Conservation (phyloP, 768 basidiomycete species). For the Pulveroboletus sp. region DNA sequence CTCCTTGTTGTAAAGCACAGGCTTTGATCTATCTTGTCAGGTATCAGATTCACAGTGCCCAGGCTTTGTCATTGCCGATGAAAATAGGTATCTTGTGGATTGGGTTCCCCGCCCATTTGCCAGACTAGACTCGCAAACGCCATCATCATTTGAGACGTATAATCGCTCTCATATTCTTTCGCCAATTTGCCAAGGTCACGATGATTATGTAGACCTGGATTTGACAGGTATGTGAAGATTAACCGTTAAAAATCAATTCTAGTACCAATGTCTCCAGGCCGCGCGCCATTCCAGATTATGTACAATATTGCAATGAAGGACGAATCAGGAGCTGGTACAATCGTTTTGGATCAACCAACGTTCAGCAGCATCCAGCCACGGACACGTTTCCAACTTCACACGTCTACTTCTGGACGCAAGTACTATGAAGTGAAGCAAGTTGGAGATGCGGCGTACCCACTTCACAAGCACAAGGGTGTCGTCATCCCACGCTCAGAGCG, state of each 20-base stretch:
- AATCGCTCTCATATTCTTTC: constrained; percentile 76
- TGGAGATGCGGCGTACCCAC: constrained; percentile 81
- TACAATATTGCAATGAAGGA: constrained; percentile 78
- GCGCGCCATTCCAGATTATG: constrained; percentile 91
- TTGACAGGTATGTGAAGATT: constrained; percentile 54
- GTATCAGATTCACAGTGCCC: constrained; percentile 85
- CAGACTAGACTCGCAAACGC: constrained; percentile 56
- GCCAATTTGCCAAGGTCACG: constrained; percentile 79
- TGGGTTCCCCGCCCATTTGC: constrained; percentile 82
- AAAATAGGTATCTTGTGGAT: constrained; percentile 65
- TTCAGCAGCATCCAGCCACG: constrained; percentile 83
- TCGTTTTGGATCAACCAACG: constrained; percentile 69
- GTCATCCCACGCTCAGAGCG: constrained; percentile 68
- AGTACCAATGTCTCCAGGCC: constrained; percentile 44
- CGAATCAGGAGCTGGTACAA: constrained; percentile 67
- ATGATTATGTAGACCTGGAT: constrained; percentile 81
- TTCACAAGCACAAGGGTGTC: constrained; percentile 59
- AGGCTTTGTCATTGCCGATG: constrained; percentile 61
- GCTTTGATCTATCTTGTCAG: constrained; percentile 35
- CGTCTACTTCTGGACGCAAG: constrained; percentile 72
- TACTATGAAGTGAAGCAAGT: constrained; percentile 91
- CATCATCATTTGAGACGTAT: constrained; percentile 53
- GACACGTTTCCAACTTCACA: constrained; percentile 80
- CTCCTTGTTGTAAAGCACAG: background rate
- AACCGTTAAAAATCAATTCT: background rate